phyloP scores from a whole-genome alignment of 495 filamentous ascomycete species.

The Pyrenopolyporus hunteri region DNA sequence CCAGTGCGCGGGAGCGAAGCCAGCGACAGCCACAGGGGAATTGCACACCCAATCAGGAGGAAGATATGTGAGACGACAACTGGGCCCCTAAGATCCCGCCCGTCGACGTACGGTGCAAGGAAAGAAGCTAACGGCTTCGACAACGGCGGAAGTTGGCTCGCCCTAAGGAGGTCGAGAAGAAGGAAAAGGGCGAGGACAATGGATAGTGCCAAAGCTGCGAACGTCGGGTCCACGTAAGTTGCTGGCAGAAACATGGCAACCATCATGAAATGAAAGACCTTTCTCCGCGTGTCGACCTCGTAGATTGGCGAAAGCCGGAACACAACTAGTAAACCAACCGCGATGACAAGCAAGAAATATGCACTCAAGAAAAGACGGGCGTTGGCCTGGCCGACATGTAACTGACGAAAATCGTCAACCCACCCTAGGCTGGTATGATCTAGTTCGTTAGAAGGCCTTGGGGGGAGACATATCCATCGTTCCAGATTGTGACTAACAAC shows the following conservation, averaged over 20 bases:
- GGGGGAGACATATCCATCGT: constrained; percentile 76
- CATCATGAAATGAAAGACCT: constrained; percentile 99
- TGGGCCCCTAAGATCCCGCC: constrained; percentile 87
- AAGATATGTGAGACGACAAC: constrained; percentile 97
- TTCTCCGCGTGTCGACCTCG: constrained; percentile 95
- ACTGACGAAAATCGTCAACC: constrained; percentile 63
- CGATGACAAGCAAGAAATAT: constrained; percentile 74
- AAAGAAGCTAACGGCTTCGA: constrained; percentile 82
- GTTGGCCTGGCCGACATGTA: constrained; percentile 73
- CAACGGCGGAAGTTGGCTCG: constrained; percentile 87
- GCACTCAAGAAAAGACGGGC: constrained; percentile 76
- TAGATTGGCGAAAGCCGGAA: constrained; percentile 69
- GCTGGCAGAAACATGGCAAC: constrained; percentile 91
- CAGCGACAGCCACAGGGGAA: constrained; percentile 90
- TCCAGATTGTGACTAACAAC: constrained; percentile 69
- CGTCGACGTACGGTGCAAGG: constrained; percentile 92
- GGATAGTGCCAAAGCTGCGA: constrained; percentile 75
- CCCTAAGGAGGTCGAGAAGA: constrained; percentile 85
- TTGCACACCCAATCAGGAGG: constrained; percentile 91
- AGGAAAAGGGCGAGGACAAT: constrained; percentile 82
- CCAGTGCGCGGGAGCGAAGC: constrained; percentile 64
- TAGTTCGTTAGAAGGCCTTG: constrained; percentile 45
- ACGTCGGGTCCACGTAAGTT: constrained; percentile 83
- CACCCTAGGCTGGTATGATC: constrained; percentile 53
- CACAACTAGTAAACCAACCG: constrained; percentile 73